Evolutionary conservation across 2,329 filamentous ascomycete species (phyloP).

Genomic region (Cercospora sp.): DNA sequence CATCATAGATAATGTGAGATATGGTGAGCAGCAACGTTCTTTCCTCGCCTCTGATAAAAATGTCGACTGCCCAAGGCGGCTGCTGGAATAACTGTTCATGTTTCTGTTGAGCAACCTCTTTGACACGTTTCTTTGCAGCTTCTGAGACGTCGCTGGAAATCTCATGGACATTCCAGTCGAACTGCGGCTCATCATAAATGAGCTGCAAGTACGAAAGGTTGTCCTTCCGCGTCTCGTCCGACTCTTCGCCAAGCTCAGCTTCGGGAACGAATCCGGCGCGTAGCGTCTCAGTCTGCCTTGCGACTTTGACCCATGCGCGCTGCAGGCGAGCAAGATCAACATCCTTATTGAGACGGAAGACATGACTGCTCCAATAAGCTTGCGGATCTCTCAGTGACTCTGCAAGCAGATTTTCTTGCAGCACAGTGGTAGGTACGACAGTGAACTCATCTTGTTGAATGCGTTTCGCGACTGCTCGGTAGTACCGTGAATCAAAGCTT

Average conservation of each 20-base stretch:
- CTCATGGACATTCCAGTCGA: constrained; percentile 11
- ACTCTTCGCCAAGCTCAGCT: constrained; percentile 7
- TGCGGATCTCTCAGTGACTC: constrained; percentile 20
- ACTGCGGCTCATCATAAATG: constrained; percentile 18
- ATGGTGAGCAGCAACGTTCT: constrained; percentile 19
- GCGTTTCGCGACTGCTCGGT: constrained; percentile 7
- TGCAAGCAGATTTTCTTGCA: constrained; percentile 20
- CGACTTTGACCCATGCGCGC: constrained; percentile 17
- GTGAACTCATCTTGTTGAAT: constrained; percentile 16
- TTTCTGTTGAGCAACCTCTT: constrained; percentile 10
- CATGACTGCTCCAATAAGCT: constrained; percentile 23
- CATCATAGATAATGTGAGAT: constrained; percentile 22
- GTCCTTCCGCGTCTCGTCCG: not conserved
- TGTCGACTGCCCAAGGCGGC: constrained; percentile 20
- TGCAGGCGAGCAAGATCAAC: constrained; percentile 16
- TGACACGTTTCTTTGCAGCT: constrained; percentile 10
- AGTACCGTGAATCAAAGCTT: constrained; percentile 15
- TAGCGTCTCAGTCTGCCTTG: constrained; percentile 18
- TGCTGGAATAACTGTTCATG: constrained; percentile 18
- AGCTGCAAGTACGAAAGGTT: constrained; percentile 16
- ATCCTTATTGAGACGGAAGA: constrained; percentile 13
- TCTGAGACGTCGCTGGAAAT: not conserved
- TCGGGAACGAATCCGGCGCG: constrained; percentile 21
- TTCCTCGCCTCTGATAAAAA: constrained; percentile 5
- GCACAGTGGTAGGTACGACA: constrained; percentile 18